These are phyloP conservation scores for Purpureocillium takamizusanense DNA, from an alignment of 2,329 filamentous ascomycete genomes.

Conservation along the genomic window DNA sequence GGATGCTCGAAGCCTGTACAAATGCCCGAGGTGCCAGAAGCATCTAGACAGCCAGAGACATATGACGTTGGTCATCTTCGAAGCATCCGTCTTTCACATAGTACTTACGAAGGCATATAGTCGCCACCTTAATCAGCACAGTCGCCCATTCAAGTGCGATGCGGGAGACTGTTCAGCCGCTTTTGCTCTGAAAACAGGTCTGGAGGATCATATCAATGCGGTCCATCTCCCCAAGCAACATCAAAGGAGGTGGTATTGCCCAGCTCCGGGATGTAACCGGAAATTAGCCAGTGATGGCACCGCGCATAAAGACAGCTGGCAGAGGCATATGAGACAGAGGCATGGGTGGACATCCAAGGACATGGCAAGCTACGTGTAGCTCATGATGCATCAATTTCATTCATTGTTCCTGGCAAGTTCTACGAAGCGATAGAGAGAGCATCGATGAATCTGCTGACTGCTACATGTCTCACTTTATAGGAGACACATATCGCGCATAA, in stretches of 20 bases:
- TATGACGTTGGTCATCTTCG: background rate
- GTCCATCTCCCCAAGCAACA: background rate
- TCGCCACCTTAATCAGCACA: background rate
- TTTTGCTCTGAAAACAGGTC: conserved; percentile 5
- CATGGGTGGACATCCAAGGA: no score
- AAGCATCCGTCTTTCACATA: background rate
- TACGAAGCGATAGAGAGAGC: no score
- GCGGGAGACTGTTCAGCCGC: background rate
- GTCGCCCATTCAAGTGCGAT: conserved; percentile 1
- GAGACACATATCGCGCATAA: no score
- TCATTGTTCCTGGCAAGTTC: no score
- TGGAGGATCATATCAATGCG: conserved; percentile 3
- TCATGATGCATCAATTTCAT: no score
- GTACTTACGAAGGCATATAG: background rate
- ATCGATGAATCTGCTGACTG: no score
- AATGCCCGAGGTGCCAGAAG: background rate
- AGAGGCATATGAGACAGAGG: no score
- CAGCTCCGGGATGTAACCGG: conserved; percentile 1
- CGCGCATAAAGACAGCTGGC: background rate
- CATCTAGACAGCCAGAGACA: background rate
- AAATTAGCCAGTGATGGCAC: conserved; percentile 4
- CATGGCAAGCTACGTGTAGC: no score
- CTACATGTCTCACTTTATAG: no score
- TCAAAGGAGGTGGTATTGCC: conserved; percentile 2
- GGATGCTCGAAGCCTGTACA: background rate